A percentile compares a stretch with the other conserved stretches of the same genome.
Evolutionary conservation across 176 grass and related monocot genomes (phyloP).

Genomic region (Cenchrus fungigraminus): DNA sequence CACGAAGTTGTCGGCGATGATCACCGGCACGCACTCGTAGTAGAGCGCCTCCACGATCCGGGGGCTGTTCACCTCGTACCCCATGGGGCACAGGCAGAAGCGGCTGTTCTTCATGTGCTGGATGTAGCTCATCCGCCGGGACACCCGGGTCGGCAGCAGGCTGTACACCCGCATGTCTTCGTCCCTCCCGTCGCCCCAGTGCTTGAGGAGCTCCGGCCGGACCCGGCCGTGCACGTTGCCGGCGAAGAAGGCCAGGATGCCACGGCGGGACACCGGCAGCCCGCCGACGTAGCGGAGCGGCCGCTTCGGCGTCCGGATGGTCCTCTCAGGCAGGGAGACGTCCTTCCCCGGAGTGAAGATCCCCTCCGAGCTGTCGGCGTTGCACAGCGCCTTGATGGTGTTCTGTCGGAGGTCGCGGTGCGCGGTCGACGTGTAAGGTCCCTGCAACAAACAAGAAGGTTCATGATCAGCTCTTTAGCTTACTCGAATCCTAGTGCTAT

Average conservation of each 20-base stretch:
- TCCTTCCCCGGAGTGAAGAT: constrained; percentile 73
- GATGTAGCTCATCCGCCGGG: constrained; percentile 71
- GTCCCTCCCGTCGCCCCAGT: constrained; percentile 60
- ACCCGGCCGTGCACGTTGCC: constrained; percentile 83
- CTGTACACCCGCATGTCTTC: constrained; percentile 70
- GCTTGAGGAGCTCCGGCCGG: constrained; percentile 59
- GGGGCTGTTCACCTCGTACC: constrained; percentile 91
- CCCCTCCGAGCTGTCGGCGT: constrained; percentile 84
- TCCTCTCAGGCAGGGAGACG: constrained; percentile 83
- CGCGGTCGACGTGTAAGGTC: constrained; percentile 63
- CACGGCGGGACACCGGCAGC: constrained; percentile 54
- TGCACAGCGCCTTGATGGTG: constrained; percentile 81
- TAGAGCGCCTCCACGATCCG: constrained; percentile 83
- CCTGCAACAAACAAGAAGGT: constrained; percentile 43
- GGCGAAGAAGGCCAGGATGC: constrained; percentile 82
- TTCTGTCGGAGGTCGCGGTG: constrained; percentile 70
- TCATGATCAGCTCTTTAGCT: not conserved
- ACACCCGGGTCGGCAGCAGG: constrained; percentile 65
- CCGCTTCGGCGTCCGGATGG: constrained; percentile 54
- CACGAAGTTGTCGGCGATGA: constrained; percentile 90
- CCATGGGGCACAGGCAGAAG: constrained; percentile 91
- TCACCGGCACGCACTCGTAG: constrained; percentile 89
- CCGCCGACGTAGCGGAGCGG: constrained; percentile 69
- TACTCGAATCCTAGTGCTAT: not conserved
- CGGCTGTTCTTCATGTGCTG: constrained; percentile 91